These are phyloP conservation scores for Acacia crassicarpa DNA, from an alignment of 306 rosid genomes.

Conservation along the genomic window DNA sequence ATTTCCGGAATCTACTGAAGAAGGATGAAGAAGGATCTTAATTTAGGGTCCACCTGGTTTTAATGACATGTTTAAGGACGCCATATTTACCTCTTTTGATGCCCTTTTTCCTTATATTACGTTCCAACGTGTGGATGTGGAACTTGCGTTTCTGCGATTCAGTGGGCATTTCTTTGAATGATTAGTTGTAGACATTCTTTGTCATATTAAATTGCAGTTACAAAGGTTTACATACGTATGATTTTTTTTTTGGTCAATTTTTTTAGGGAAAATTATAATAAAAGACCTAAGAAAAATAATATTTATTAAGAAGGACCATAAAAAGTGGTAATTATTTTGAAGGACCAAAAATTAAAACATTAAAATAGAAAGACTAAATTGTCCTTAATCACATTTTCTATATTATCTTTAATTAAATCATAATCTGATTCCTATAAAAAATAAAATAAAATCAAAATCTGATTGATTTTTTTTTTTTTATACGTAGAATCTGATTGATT, in stretches of 20 bases:
- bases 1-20: constrained; percentile 84
- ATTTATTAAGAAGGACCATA: no score
- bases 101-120: neutral
- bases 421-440: no score
- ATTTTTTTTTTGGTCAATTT: neutral
- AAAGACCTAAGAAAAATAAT: no score
- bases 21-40: constrained; percentile 33
- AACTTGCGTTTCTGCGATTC: neutral
- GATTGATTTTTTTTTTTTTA: no score
- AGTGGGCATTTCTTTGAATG: neutral
- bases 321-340: no score
- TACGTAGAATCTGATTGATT: no score
- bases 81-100: constrained; percentile 18
- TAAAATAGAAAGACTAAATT: no score
- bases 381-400: no score
- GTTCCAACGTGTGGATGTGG: neutral
- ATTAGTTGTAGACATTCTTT: neutral
- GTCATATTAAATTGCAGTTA: neutral
- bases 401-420: no score
- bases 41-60: constrained; percentile 17
- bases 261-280: no score
- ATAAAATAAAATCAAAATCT: no score
- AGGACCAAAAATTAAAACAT: no score
- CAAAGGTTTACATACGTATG: neutral
- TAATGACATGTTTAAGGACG: constrained; percentile 16